Evolutionary conservation across 352 stramenopile species (phyloP), one percentile per base, ranked within the genome.

Genomic region (Chrysophaeum taylorii): DNA sequence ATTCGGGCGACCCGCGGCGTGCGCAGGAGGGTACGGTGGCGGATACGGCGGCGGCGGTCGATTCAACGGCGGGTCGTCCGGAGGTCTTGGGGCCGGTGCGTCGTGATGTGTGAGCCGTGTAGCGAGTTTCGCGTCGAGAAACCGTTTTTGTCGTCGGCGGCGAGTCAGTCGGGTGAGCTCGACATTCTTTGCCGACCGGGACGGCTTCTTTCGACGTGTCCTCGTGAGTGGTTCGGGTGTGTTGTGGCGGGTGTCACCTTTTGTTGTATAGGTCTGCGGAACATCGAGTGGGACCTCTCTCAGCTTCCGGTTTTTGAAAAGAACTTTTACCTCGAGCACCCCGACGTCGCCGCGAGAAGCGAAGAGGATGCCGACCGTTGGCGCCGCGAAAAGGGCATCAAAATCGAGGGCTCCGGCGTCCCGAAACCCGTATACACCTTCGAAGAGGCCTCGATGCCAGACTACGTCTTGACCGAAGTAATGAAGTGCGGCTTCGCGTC

Each of bases 261-360:
- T 48, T 48, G 14, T 48, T 48, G 14, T 21, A 21, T 27, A 57
- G 88, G 88, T 74, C 81, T 98, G 50, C 80, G 87, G 67, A 84
- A 93, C 67, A 98, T 99, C 82, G 85, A 97, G 74, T 98, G 96
- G 85, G 87, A 96, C 70, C 71, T 96, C 52, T 81, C 87, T 31
- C 87, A 95, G 74, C 82, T 98, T 14, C 90, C 92, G 0, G 84
- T 91, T 25, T 99, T 99, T 74, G 93, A 98, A 78, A 98, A 98
- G 80, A 97, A 98, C 77, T 98, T 99, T 74, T 98, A 98, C 89
- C 89, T 92, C 60, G 87, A 99, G 81, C 96, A 99, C 82, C 95
- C 95, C 23, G 91, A 96, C 72, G 94, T 99, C 29, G 88, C 87
- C 4, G 83, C 82, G n/a, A 85, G 94, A 64, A 82, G 86, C 31